Evolutionary conservation across 768 basidiomycete species (phyloP).

Genomic region (Neoboletus brunneissimus): DNA sequence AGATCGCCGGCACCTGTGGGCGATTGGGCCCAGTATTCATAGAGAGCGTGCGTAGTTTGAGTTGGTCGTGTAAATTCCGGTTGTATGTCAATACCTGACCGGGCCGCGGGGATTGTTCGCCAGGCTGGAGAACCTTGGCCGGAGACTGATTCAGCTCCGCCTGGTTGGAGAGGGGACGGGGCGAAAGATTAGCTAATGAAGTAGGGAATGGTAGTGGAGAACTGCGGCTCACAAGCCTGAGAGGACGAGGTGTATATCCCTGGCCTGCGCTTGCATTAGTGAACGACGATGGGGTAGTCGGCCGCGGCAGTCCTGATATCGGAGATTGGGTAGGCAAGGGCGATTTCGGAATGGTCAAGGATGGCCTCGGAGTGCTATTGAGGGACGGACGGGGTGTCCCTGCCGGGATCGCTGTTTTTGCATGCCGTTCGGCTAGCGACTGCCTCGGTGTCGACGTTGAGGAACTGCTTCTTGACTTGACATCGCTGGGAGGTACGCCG

Average conservation of each 20-base stretch:
- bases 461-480: constrained; percentile 13
- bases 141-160: constrained; percentile 9
- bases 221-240: constrained; percentile 25
- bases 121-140: constrained; percentile 17
- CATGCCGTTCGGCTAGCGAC: constrained; percentile 7
- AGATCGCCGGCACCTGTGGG: constrained; percentile 4
- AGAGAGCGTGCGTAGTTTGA: constrained; percentile 24
- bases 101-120: constrained; percentile 23
- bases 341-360: constrained; percentile 27
- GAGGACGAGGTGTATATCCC: constrained; percentile 24
- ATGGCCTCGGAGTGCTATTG: constrained; percentile 20
- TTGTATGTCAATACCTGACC: constrained; percentile 32
- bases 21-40: constrained; percentile 9
- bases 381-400: constrained; percentile 19
- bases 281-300: constrained; percentile 20
- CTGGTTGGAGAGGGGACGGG: constrained; percentile 1
- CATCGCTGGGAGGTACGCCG: constrained; percentile 3
- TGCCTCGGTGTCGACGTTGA: constrained; percentile 9
- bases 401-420: constrained; percentile 10
- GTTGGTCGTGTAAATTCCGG: constrained; percentile 34
- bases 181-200: not conserved
- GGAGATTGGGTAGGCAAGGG: constrained; percentile 14
- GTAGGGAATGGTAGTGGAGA: constrained; percentile 9
- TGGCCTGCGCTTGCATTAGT: not conserved
- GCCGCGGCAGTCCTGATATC: constrained; percentile 17